Evolutionary conservation across 2,329 filamentous ascomycete genomes (phyloP), one percentile per base, ranked within the genome.

Genomic region (Tolypocladium amazonense): DNA sequence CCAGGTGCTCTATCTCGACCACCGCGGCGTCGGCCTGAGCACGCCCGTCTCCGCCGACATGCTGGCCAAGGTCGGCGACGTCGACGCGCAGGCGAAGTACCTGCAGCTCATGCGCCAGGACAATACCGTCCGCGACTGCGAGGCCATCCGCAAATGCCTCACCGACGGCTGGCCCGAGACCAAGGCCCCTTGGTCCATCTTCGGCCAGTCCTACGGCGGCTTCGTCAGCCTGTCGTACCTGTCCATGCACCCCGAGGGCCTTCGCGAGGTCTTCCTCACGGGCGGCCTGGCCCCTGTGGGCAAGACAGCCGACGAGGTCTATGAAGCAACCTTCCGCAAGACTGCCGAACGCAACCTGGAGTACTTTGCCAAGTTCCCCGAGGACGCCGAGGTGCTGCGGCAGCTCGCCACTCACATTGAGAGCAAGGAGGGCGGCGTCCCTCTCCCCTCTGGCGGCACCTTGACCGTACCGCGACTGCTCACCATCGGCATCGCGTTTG

Each of bases 171-270:
- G 86, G 66, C 85, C 88, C 0, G 77, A 82, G 27, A 83, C 88
- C 56, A 86, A 88, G 70, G 83, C 86, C 71, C 86, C 87, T 70
- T 97, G 92, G 93, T 88, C 86, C 60, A 82, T 94, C 37, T 88
- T 96, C 63, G 93, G 93, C 11, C 93, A 97, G 75, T 92, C 88
- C 20, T 97, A 96, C 72, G 93, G 93, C 45, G 93, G 93, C 1
- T 97, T 96, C 73, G 90, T 92, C 69, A 82, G 81, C 56, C 79
- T 91, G 39, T 93, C 88, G 9, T 97, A 97, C 72, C 81, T 97
- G 20, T 94, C 89, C 2, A 86, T 89, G 70, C 87, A 84, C 66
- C 90, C 90, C 0, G 82, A 91, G 60, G 88, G 89, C 1, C 74
- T 97, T 30, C 84, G 86, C 37, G 93, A 97, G 75, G 85, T 85